phyloP scores from a whole-genome alignment of 208 protist species.

The Acanthamoeba castellanii region DNA sequence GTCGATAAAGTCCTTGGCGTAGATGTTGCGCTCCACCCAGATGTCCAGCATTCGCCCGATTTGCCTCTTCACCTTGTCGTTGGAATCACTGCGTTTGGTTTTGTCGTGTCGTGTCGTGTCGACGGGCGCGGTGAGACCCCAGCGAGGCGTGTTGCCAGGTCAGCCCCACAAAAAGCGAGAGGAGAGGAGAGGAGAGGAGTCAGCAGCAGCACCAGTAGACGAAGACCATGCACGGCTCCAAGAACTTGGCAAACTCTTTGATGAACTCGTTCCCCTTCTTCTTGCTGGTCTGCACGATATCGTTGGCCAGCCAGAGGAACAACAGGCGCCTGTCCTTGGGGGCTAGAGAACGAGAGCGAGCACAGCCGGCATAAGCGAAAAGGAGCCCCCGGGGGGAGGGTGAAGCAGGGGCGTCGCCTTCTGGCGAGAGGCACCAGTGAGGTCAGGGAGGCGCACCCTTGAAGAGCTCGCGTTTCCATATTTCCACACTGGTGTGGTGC shows the following conservation, averaged over 20 bases:
- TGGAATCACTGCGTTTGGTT: not conserved
- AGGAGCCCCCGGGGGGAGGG: too few relatives aligned
- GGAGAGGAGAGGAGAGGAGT: not conserved
- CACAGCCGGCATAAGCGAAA: not conserved
- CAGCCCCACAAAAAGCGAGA: slow-evolving; percentile 13
- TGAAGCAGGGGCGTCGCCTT: too few relatives aligned
- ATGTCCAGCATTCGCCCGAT: not conserved
- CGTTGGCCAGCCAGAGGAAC: slow-evolving; percentile 84
- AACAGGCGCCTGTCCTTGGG: slow-evolving; percentile 74
- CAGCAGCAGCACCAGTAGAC: slow-evolving; percentile 13
- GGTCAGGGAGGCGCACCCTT: not conserved
- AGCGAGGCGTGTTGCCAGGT: not conserved
- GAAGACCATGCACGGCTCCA: not conserved
- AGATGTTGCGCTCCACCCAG: not conserved
- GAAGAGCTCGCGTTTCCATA: slow-evolving; percentile 73
- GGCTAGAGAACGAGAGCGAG: not conserved
- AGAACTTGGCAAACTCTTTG: slow-evolving; percentile 77
- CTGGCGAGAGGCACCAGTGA: too few relatives aligned
- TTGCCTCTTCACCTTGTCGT: not conserved
- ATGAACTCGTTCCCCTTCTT: slow-evolving; percentile 84
- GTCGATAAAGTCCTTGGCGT: not conserved
- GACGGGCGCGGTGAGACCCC: too few relatives aligned
- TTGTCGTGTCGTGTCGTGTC: too few relatives aligned
- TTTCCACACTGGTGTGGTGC: slow-evolving; percentile 70
- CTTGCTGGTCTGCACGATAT: slow-evolving; percentile 82